Conservation (phyloP, 352 stramenopile genomes). For the Poterioochromonas sp. region DNA sequence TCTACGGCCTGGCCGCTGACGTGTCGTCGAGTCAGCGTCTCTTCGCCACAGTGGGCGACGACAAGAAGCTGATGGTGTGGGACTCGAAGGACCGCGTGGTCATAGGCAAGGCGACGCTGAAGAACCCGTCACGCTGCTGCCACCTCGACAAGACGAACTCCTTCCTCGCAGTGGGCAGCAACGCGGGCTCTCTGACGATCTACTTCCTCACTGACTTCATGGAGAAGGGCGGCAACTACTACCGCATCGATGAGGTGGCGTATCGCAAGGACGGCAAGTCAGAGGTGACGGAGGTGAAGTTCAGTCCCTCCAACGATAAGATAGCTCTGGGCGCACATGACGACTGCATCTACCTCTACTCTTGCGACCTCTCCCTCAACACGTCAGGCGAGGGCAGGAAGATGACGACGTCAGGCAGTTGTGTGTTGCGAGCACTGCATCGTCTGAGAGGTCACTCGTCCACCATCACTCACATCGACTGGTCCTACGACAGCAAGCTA, state of each 20-base stretch:
- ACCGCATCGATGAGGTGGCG: neutral
- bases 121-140: neutral
- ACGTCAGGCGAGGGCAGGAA: neutral
- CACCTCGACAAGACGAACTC: constrained; percentile 7
- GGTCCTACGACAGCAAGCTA: neutral
- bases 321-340: neutral
- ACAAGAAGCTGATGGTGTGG: neutral
- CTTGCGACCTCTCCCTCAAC: neutral
- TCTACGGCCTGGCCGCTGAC: neutral
- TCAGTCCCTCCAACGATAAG: neutral
- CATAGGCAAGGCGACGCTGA: neutral
- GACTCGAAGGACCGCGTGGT: neutral
- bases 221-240: neutral
- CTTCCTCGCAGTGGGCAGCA: neutral
- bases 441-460: constrained; percentile 20
- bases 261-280: neutral
- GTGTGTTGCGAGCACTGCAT: constrained; percentile 5
- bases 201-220: constrained; percentile 3
- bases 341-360: constrained; percentile 9
- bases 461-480: constrained; percentile 18
- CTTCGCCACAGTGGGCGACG: neutral
- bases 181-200: neutral
- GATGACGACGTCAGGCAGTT: neutral
- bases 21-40: neutral
- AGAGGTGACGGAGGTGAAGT: neutral